A percentile compares a stretch with the other conserved stretches of the same genome.
Evolutionary conservation across 2,329 filamentous ascomycete genomes (phyloP).

Genomic region (Exophiala oligosperma): DNA sequence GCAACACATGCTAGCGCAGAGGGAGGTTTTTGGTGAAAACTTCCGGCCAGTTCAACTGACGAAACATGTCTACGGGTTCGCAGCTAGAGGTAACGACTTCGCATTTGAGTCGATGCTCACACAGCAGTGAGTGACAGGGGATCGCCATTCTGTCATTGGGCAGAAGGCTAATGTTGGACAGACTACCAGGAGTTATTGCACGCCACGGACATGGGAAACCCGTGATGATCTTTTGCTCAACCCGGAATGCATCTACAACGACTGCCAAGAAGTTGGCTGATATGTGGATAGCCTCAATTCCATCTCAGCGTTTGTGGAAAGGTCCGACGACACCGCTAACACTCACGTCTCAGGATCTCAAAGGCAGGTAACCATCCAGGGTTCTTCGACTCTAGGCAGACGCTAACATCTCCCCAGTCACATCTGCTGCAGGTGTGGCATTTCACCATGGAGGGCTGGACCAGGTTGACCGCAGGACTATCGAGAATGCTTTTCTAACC

Average conservation of each 20-base stretch:
- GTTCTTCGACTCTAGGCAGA: background rate
- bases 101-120: slow-evolving; percentile 72
- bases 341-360: slow-evolving; percentile 62
- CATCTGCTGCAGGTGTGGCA: slow-evolving; percentile 63
- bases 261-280: slow-evolving; percentile 69
- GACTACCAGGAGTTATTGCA: slow-evolving; percentile 65
- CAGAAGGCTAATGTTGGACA: slow-evolving; percentile 34
- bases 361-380: slow-evolving; percentile 37
- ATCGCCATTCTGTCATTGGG: background rate
- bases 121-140: slow-evolving; percentile 47
- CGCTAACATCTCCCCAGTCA: slow-evolving; percentile 30
- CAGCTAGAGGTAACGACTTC: slow-evolving; percentile 67
- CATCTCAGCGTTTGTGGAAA: slow-evolving; percentile 63
- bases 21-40: slow-evolving; percentile 74
- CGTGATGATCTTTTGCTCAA: slow-evolving; percentile 81
- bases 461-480: slow-evolving; percentile 59
- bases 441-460: slow-evolving; percentile 81
- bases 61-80: slow-evolving; percentile 75
- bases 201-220: slow-evolving; percentile 71
- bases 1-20: slow-evolving; percentile 62
- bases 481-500: slow-evolving; percentile 68
- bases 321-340: slow-evolving; percentile 52
- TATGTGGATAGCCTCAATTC: slow-evolving; percentile 59
- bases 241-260: slow-evolving; percentile 65
- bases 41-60: slow-evolving; percentile 76